Percentiles rank a stretch among this genome's conserved stretches.
These are phyloP conservation scores for Neospermospora avenae DNA, from an alignment of 2,329 filamentous ascomycete genomes.

Conservation along the genomic window DNA sequence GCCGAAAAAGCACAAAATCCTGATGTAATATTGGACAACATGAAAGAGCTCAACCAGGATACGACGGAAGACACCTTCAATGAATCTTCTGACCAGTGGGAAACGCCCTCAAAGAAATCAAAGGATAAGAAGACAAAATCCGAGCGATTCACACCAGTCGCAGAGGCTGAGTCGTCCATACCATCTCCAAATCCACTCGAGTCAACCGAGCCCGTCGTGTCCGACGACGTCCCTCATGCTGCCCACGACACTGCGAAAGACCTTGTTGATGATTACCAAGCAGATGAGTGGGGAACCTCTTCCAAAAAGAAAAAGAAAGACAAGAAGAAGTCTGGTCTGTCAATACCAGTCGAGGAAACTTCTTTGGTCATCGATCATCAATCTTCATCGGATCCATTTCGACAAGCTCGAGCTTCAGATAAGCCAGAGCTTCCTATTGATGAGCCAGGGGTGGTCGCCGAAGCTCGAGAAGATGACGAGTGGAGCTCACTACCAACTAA, in stretches of 20 bases:
- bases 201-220: neutral
- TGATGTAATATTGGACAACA: neutral
- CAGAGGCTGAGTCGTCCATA: neutral
- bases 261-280: neutral
- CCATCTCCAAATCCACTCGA: neutral
- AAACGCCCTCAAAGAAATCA: conserved; percentile 14
- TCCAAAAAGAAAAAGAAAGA: conserved; percentile 20
- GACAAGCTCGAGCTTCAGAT: neutral
- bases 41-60: neutral
- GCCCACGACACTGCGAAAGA: neutral
- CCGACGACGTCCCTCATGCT: neutral
- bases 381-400: neutral
- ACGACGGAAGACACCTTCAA: neutral
- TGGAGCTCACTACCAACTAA: neutral
- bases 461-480: neutral
- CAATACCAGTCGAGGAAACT: conserved; percentile 14
- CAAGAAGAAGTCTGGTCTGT: conserved; percentile 21
- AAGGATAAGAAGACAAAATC: conserved; percentile 19
- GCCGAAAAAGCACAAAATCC: neutral
- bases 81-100: neutral
- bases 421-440: neutral
- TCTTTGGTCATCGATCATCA: neutral
- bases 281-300: conserved; percentile 8
- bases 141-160: conserved; percentile 15
- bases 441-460: neutral